A percentile compares a stretch with the other conserved stretches of the same genome.
Conservation (phyloP, 805 yeast genomes). For the Yarrowia sp. region DNA sequence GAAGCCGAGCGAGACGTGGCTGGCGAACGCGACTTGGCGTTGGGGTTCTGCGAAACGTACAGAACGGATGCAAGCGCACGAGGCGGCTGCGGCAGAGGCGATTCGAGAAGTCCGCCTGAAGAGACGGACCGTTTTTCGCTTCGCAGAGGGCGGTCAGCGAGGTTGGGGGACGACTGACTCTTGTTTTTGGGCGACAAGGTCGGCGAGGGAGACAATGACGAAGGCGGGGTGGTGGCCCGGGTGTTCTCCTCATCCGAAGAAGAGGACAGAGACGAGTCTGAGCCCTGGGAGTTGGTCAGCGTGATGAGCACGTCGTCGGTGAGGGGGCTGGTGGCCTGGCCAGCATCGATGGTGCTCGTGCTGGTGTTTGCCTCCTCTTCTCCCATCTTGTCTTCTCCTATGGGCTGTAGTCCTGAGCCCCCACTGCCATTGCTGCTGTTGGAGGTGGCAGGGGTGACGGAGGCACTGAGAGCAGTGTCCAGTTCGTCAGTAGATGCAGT, state of each 20-base stretch:
- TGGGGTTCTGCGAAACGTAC: constrained; percentile 8
- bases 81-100: neutral
- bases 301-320: neutral
- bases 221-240: neutral
- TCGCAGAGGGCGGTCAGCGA: neutral
- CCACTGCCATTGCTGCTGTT: neutral
- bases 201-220: neutral
- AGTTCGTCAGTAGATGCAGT: neutral
- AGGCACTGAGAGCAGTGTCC: neutral
- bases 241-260: neutral
- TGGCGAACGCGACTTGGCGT: neutral
- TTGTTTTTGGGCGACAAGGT: neutral
- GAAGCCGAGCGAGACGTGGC: neutral
- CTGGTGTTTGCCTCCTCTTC: neutral
- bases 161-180: neutral
- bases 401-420: neutral
- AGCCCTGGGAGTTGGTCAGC: neutral
- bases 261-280: neutral
- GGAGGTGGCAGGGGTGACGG: neutral
- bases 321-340: neutral
- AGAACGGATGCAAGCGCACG: neutral
- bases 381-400: neutral
- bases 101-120: neutral
- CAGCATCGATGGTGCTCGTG: neutral
- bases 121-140: neutral